Evolutionary conservation across 345 rosid genomes (phyloP), one percentile per base, ranked within the genome.

Genomic region (Ceriops decandra): DNA sequence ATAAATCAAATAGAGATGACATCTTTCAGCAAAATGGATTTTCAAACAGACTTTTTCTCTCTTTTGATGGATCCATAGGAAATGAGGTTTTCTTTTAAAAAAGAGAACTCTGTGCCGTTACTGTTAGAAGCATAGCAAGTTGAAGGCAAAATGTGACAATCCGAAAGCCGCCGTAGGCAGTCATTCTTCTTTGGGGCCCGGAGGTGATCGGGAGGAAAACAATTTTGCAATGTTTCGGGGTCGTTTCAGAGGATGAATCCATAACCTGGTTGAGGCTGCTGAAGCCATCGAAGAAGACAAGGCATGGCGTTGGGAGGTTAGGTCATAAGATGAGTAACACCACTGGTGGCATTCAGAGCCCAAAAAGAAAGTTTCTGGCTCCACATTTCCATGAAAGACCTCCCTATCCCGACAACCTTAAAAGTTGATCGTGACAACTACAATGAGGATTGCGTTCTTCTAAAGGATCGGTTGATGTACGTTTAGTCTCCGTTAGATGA

Each of bases 251-350:
- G 77, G 95, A 87, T 61, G 75, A 73, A 52, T 64, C 72, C 54
- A 87, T 83, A 69, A 74, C 84, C 33, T 80, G 63, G 68, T 80
- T 83, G 69, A 88, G 84, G 38, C 88, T 95, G 98, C 88, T 95
- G 98, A 84, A 77, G n/a, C 73, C 86, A 10, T 77, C 76, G 0
- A 75, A 74, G 81, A 90, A 90, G 87, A 80, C 91, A 68, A 84
- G 72, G 49, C 84, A 85, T 42, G 64, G 61, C 49, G 53, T 62
- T 61, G 71, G 67, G 30, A 78, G 70, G 67, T 74, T 76, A 67
- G 68, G 63, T 31, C 76, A 57, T 51, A 80, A 69, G 76, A 68
- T 68, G 72, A 74, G 63, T 38, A 38, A 9, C 24, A 71, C 35
- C 33, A 27, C 31, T 60, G 59, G 49, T 42, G 57, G 51, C 24